Percentiles rank a stretch among this genome's conserved stretches.
Conservation (phyloP, 108 stramenopile genomes). For the Cylindrotheca closterium region DNA sequence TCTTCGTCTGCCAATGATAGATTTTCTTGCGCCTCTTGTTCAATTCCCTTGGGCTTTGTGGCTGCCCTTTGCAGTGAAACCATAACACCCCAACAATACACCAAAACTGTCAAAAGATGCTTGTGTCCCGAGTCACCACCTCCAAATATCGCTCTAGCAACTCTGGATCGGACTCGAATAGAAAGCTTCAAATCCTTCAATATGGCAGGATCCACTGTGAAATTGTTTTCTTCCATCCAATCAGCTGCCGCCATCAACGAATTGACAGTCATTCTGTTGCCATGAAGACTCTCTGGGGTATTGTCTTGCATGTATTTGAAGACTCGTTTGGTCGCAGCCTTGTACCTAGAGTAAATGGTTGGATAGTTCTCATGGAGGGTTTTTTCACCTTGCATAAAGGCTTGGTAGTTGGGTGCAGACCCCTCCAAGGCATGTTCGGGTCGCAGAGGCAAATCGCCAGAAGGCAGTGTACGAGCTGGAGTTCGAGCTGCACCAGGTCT, state of each 20-base stretch:
- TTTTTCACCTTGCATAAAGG: slow-evolving; percentile 3
- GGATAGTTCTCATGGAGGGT: no score
- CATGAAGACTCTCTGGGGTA: slow-evolving; percentile 1
- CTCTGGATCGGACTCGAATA: slow-evolving; percentile 34
- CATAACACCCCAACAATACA: slow-evolving; percentile 40
- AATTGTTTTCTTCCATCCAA: slow-evolving; percentile 19
- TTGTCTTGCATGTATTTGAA: slow-evolving; percentile 23
- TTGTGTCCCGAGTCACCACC: slow-evolving; percentile 44
- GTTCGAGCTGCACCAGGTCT: not conserved
- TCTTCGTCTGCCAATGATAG: not conserved
- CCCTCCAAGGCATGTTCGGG: not conserved
- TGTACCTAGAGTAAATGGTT: slow-evolving; percentile 43
- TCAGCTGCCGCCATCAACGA: slow-evolving; percentile 35
- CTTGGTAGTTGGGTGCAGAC: not conserved
- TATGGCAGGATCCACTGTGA: slow-evolving; percentile 12
- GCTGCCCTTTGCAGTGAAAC: slow-evolving; percentile 2
- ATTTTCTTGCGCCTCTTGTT: not conserved
- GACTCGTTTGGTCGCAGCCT: slow-evolving; percentile 35
- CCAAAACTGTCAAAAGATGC: slow-evolving; percentile 34
- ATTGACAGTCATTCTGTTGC: slow-evolving; percentile 10
- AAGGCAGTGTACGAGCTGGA: not conserved
- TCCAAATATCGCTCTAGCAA: slow-evolving; percentile 31
- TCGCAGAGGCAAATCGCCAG: not conserved
- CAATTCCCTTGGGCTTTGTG: no score
- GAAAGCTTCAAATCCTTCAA: slow-evolving; percentile 40